Conservation (phyloP, 495 filamentous ascomycete species). For the Melanomma pulvis-pyrius region DNA sequence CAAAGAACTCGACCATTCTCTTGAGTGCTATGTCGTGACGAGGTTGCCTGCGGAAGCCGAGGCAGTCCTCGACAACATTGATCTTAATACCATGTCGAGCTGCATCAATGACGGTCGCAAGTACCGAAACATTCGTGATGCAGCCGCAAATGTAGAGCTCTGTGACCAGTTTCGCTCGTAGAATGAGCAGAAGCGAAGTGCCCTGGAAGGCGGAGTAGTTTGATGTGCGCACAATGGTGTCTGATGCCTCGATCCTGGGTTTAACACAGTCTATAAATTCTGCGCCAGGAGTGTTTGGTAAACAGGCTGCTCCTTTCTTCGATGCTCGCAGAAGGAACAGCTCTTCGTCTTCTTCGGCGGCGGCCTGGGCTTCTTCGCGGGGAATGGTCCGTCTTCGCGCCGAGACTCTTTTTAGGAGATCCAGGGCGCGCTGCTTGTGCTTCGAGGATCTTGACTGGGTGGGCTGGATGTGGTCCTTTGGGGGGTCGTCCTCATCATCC, state of each 20-base stretch:
- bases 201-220: conserved; percentile 88
- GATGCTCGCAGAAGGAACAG: conserved; percentile 56
- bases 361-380: conserved; percentile 19
- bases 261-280: conserved; percentile 67
- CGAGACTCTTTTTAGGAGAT: conserved; percentile 38
- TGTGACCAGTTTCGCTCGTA: conserved; percentile 79
- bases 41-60: conserved; percentile 74
- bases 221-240: conserved; percentile 74
- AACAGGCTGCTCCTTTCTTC: conserved; percentile 57
- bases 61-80: conserved; percentile 84
- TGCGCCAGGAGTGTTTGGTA: conserved; percentile 64
- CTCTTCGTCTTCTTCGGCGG: conserved; percentile 58
- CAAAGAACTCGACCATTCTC: conserved; percentile 75
- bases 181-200: conserved; percentile 66
- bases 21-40: conserved; percentile 76
- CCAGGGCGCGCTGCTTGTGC: conserved; percentile 35
- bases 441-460: conserved; percentile 30
- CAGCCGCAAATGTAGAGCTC: conserved; percentile 91
- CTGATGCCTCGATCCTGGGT: conserved; percentile 50
- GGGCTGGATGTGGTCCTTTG: conserved; percentile 29
- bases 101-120: conserved; percentile 90
- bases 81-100: conserved; percentile 83
- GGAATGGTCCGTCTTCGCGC: conserved; percentile 21
- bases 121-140: conserved; percentile 86
- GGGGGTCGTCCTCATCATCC: conserved; percentile 31